Evolutionary conservation across 805 yeast genomes (phyloP), one percentile per base, ranked within the genome.

Genomic region (Peterozyma toletana): DNA sequence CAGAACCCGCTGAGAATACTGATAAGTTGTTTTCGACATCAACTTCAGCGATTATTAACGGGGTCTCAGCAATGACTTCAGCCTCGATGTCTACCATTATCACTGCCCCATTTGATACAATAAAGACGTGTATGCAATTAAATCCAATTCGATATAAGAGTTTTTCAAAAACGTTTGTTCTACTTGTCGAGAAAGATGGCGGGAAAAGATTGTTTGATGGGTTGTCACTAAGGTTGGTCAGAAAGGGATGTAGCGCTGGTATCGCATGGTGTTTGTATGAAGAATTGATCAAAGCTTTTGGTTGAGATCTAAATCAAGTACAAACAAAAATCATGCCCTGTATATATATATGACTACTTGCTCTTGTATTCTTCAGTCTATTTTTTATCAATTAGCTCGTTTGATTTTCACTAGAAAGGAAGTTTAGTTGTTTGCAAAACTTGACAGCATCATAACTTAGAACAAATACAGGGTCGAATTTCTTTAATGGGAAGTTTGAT

Each of bases 241-340:
- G 98, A 53, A 93, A 93, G 63, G 96, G 91, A 0, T 60, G 86
- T 39, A 85, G 96, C 61, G 91, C 97, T 0, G 97, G 96, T 1
- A 88, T 93, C 48, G 89, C 96, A 40, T 93, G 99, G 99, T 87
- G 96, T 47, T 82, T 93, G 18, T 93, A 91, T 59, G 99, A 93
- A 61, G 97, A 93, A 58, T 64, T 91, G 43, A 75, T 91, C 35
- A 75, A 73, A 39, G 44, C 40, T 37, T 38, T 44, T 44, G 14
- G 34, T 31, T 31, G 9, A 31, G 9, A 21, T 7, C 27, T 21
- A 5, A 4, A 21, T 7, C 27, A 7, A 21, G 4, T 5, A 5
- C 27, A 21, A 21, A 21, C 27, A 21, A 21, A 21, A 21, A 21
- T 21, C 4, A 21, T 21, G 27, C 7, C 27, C 27, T 21, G 27